Conservation (phyloP, 768 basidiomycete species). For the Flagelloscypha sp. region DNA sequence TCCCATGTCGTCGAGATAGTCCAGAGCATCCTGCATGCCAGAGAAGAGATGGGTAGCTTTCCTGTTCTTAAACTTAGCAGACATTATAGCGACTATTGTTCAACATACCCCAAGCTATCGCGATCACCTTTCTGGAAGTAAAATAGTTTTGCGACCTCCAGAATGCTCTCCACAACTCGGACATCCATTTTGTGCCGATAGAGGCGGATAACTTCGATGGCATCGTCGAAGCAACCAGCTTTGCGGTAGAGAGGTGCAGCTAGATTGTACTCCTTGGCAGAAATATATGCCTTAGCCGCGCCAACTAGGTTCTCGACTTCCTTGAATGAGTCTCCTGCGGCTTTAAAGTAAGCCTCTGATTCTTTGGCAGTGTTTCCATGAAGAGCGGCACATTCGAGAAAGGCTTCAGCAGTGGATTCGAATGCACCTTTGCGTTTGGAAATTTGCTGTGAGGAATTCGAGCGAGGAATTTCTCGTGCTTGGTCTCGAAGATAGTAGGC, state of each 20-base stretch:
- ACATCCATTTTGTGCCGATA: constrained; percentile 23
- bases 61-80: constrained; percentile 20
- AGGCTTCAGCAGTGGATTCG: constrained; percentile 39
- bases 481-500: constrained; percentile 48
- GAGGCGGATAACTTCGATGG: constrained; percentile 33
- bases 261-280: constrained; percentile 32
- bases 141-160: constrained; percentile 34
- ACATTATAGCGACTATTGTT: background rate
- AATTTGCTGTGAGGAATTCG: constrained; percentile 16
- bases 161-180: constrained; percentile 27
- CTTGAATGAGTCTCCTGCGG: constrained; percentile 41
- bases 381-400: constrained; percentile 30
- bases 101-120: constrained; percentile 19
- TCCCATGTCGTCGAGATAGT: constrained; percentile 47
- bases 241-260: constrained; percentile 44
- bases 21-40: constrained; percentile 42
- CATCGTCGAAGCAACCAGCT: constrained; percentile 43
- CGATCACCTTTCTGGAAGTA: constrained; percentile 32
- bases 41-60: constrained; percentile 40
- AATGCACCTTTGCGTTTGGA: constrained; percentile 27
- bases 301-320: constrained; percentile 26
- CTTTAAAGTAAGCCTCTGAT: constrained; percentile 27
- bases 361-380: constrained; percentile 24
- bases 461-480: constrained; percentile 29
- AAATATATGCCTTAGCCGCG: constrained; percentile 38